These are phyloP conservation scores for Coniferiporia sulphurascens DNA, from an alignment of 1,284 basidiomycete species.

Conservation along the genomic window DNA sequence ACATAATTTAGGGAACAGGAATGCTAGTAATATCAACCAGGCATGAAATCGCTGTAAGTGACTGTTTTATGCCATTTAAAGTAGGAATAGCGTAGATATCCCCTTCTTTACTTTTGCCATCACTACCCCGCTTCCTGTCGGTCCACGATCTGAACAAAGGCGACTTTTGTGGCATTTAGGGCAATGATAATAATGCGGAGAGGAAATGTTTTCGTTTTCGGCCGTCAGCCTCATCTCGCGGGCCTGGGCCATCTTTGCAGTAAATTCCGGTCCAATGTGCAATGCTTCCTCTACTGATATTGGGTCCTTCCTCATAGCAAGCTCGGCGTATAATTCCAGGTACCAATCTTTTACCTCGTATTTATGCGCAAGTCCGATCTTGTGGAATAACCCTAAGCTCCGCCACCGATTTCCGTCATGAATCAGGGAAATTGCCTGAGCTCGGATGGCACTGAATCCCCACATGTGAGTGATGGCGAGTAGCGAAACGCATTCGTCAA, in stretches of 20 bases:
- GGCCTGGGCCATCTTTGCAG: constrained; percentile 1
- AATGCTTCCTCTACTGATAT: constrained; percentile 1
- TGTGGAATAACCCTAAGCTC: neutral
- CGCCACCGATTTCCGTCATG: neutral
- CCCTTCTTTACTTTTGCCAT: no score
- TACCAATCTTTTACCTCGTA: constrained; percentile 10
- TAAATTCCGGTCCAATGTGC: neutral
- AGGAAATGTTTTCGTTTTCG: neutral
- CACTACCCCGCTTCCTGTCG: no score
- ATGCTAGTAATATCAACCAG: no score
- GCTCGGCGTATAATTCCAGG: neutral
- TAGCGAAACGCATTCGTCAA: neutral
- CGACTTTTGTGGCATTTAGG: neutral
- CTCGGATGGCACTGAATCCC: constrained; percentile 3
- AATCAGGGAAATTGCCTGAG: neutral
- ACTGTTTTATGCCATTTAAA: no score
- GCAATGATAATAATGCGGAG: neutral
- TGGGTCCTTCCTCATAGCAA: neutral
- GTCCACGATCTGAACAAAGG: no score
- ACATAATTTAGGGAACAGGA: no score
- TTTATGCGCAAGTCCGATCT: constrained; percentile 2
- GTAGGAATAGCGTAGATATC: no score
- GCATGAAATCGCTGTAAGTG: no score
- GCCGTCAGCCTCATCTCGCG: neutral
- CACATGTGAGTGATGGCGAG: constrained; percentile 8